Percentiles rank a stretch among this genome's conserved stretches.
These are phyloP conservation scores for Colletotrichum zoysiae DNA, from an alignment of 2,329 filamentous ascomycete species.

Conservation along the genomic window DNA sequence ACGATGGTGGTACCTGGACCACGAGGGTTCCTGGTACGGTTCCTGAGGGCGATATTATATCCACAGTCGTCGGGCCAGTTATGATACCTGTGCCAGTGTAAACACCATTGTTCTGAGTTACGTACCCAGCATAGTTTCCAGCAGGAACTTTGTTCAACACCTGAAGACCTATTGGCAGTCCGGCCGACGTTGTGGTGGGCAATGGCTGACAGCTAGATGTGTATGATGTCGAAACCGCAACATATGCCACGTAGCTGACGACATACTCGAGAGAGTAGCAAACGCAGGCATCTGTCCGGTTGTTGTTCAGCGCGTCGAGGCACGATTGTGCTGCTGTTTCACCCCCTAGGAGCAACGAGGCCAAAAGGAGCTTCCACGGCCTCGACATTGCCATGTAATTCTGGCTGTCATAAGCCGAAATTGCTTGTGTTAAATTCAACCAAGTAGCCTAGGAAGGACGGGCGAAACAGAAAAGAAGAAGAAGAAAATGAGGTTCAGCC, in stretches of 20 bases:
- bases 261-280: constrained; percentile 35
- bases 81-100: constrained; percentile 28
- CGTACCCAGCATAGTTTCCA: constrained; percentile 24
- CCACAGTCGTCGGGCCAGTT: constrained; percentile 23
- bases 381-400: background rate
- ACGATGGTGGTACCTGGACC: constrained; percentile 28
- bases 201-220: constrained; percentile 29
- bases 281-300: constrained; percentile 28
- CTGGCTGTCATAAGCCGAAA: background rate
- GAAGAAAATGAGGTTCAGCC: background rate
- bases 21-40: constrained; percentile 12
- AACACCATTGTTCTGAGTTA: constrained; percentile 18
- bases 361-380: constrained; percentile 24
- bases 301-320: constrained; percentile 31
- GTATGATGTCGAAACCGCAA: constrained; percentile 33
- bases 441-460: background rate
- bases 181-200: constrained; percentile 1
- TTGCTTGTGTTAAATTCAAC: background rate
- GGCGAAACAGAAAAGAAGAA: background rate
- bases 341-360: constrained; percentile 24
- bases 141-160: background rate
- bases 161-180: background rate
- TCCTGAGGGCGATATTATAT: background rate
- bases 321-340: constrained; percentile 23
- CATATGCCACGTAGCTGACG: constrained; percentile 37